Percentiles rank a stretch among this genome's conserved stretches.
These are phyloP conservation scores for Pisolithus sp. DNA, from an alignment of 768 basidiomycete species.

Conservation along the genomic window DNA sequence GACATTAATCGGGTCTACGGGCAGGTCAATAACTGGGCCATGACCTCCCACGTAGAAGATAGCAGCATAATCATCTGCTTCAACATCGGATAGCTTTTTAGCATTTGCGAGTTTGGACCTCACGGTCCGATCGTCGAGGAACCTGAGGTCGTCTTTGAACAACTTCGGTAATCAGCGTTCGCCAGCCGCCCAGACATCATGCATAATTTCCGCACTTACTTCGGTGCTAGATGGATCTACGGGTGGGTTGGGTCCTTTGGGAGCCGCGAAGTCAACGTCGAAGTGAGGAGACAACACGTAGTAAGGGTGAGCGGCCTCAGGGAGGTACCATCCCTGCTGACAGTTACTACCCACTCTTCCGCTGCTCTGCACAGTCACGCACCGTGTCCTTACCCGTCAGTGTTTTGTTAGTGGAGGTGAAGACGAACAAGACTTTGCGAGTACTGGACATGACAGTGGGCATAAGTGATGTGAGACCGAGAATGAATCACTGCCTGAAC, in stretches of 20 bases:
- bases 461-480: neutral
- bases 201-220: conserved; percentile 23
- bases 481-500: no score
- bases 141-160: conserved; percentile 53
- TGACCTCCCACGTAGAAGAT: conserved; percentile 79
- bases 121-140: conserved; percentile 54
- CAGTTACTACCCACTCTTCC: neutral
- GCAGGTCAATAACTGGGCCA: conserved; percentile 69
- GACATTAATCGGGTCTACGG: conserved; percentile 48
- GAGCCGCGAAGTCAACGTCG: conserved; percentile 54
- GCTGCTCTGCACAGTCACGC: conserved; percentile 11
- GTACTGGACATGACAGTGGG: conserved; percentile 24
- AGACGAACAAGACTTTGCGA: conserved; percentile 59
- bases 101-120: conserved; percentile 47
- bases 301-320: conserved; percentile 73
- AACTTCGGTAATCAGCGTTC: conserved; percentile 23
- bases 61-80: conserved; percentile 56
- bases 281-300: conserved; percentile 46
- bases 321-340: conserved; percentile 69
- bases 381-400: conserved; percentile 48
- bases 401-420: conserved; percentile 58
- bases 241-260: conserved; percentile 63
- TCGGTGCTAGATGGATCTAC: conserved; percentile 52
- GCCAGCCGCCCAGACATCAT: neutral
- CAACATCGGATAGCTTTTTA: conserved; percentile 56